Conservation (phyloP, 2,329 filamentous ascomycete species). For the Juglanconis sp. region DNA sequence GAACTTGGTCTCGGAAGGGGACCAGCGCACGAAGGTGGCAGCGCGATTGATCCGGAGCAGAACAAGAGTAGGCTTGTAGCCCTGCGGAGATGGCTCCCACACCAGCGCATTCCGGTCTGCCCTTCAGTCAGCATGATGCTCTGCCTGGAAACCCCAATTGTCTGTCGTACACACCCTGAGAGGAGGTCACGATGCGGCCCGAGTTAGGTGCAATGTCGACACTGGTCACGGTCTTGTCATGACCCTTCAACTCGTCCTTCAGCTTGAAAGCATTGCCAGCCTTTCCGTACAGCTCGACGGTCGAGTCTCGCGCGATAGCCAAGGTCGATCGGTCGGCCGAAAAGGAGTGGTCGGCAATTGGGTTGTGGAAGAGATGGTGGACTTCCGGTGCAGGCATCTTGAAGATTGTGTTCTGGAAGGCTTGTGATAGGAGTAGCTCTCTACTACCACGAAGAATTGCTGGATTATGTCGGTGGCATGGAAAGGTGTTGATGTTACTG, state of each 20-base stretch:
- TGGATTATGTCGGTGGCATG: neutral
- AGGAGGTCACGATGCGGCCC: conserved; percentile 95
- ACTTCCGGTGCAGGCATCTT: conserved; percentile 84
- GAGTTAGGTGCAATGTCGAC: conserved; percentile 90
- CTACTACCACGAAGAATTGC: conserved; percentile 71
- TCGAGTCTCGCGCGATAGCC: conserved; percentile 85
- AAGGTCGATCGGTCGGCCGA: conserved; percentile 85
- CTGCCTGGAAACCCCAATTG: neutral
- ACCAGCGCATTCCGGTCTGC: conserved; percentile 95
- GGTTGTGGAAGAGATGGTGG: conserved; percentile 93
- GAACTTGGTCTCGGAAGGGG: conserved; percentile 94
- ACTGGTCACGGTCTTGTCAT: conserved; percentile 95
- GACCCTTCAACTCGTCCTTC: conserved; percentile 89
- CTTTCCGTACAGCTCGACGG: conserved; percentile 81
- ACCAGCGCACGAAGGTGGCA: conserved; percentile 96
- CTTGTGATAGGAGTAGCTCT: conserved; percentile 89
- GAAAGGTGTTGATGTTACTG: conserved; percentile 7
- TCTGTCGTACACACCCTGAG: conserved; percentile 65
- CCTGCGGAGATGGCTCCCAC: conserved; percentile 88
- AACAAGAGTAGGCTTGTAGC: conserved; percentile 96
- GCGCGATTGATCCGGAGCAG: conserved; percentile 95
- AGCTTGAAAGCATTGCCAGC: conserved; percentile 74
- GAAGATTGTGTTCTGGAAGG: conserved; percentile 19
- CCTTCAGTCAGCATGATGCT: conserved; percentile 2
- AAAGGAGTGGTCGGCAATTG: conserved; percentile 97